Base-by-base conservation (phyloP, 805 yeast species). In the Lipomyces mesembrius region DNA sequence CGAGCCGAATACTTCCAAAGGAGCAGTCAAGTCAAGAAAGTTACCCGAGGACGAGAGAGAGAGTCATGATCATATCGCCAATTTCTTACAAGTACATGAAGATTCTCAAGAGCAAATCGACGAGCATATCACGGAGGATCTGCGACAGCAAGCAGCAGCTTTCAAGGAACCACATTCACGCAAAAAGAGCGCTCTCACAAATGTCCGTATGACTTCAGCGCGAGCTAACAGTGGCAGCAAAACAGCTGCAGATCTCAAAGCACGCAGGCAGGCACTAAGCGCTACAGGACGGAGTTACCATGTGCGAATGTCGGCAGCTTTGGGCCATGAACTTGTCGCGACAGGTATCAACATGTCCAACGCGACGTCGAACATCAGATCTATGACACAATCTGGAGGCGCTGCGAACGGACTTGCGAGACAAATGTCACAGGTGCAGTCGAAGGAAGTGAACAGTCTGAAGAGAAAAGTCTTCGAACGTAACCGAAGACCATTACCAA, bases 331-430 rank as follows among this genome's bases (percentile, higher is more conserved):
- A 71, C 81, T 87, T 61, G 84, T 84, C 51, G 91, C 90, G 2
- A 84, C 89, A 2, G 91, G 91, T 11, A 83, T 86, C 58, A 82
- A 78, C 71, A 84, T 77, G 74, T 82, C 83, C 22, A 76, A 80
- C 12, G 75, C 72, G 57, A 78, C 81, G 1, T 79, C 81, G 8
- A 76, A 79, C 17, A 70, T 75, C 32, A 68, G 75, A 11, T 77
- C 80, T 2, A 71, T 75, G 57, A 74, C 77, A 8, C 77, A 66
- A 66, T 74, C 74, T 22, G 75, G 73, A n/a, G 74, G 74, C 17
- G 56, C 51, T 25, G 71, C 71, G n/a, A 76, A 74, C 53, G 79
- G 79, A 9, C 71, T 75, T 4, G 77, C 75, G 22, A 74, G 75
- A 0, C 68, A 74, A 9, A 69, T 66, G 11, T 77, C 80, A 22